Evolutionary conservation across 768 basidiomycete genomes (phyloP), one percentile per base, ranked within the genome.

Genomic region (Daedaleopsis nitida): DNA sequence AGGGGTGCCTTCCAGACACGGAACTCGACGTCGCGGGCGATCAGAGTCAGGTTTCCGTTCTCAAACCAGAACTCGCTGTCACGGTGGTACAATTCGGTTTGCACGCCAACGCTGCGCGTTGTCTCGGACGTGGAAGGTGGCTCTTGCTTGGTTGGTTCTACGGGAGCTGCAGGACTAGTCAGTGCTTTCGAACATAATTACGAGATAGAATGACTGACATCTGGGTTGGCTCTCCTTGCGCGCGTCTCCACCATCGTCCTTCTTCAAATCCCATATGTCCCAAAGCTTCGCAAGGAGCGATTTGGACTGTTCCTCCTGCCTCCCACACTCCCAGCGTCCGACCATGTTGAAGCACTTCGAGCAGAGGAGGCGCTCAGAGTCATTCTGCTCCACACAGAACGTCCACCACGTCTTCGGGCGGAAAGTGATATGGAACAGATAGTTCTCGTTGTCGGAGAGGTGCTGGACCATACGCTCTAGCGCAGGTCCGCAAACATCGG

Each of bases 21-120:
- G 24, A 54, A 54, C 38, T 54, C 38, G 10, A 32, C 23, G 5
- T 54, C 21, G 1, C 53, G 13, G 1, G 53, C 38, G 21, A 43
- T 21, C 38, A 54, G 53, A 27, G 38, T 24, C 19, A 54, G 38
- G 53, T 54, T 68, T 12, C 73, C 66, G 51, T 72, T 70, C 1
- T 62, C 54, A 39, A 69, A 69, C 70, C 71, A 74, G 14, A 73
- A 34, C 13, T 72, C 65, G 9, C 34, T 49, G 39, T 59, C 58
- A 14, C 13, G 47, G 3, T 24, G 47, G 21, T 10, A 38, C 1
- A 35, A 52, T 5, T 49, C 47, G 19, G 47, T 49, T 24, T 49
- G 47, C 13, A 49, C 47, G 21, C 47, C 23, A 3, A 49, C 4
- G 23, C 47, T 49, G 19, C 23, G 21, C 17, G 6, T 49, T 49